These are phyloP conservation scores for Raddia distichophylla DNA, from an alignment of 176 grass and related monocot genomes.

Conservation along the genomic window DNA sequence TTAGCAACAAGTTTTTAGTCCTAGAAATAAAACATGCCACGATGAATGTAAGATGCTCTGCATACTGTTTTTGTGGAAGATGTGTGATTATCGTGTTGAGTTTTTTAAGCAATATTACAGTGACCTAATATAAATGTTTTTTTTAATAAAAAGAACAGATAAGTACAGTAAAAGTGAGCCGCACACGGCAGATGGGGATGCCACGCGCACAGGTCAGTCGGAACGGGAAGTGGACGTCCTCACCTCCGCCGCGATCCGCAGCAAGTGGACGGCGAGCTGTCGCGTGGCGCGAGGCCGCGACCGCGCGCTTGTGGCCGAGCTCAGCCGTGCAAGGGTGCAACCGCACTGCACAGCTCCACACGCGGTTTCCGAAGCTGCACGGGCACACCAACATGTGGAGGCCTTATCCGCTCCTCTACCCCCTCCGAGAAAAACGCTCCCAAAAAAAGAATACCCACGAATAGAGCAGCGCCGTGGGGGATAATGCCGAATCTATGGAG, in stretches of 20 bases:
- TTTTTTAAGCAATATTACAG: too few species aligned
- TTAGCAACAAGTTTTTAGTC: too few species aligned
- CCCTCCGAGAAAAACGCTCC: not conserved
- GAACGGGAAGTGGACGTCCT: not conserved
- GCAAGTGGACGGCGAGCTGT: not conserved
- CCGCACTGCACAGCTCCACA: not conserved
- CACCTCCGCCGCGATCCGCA: not conserved
- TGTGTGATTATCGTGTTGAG: too few species aligned
- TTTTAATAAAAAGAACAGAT: not conserved
- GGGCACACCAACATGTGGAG: conserved; percentile 47
- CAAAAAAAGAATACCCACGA: not conserved
- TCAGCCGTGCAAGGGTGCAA: conserved; percentile 24
- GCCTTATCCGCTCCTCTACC: conserved; percentile 48
- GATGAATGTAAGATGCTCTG: too few species aligned
- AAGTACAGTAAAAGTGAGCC: not conserved
- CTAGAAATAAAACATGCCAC: too few species aligned
- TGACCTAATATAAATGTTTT: too few species aligned
- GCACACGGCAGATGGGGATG: conserved; percentile 8
- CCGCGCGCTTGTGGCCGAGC: conserved; percentile 31
- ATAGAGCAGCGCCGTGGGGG: not conserved
- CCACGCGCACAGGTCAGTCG: conserved; percentile 24
- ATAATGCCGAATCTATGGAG: conserved; percentile 49
- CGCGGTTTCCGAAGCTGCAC: conserved; percentile 9
- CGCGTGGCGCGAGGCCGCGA: not conserved
- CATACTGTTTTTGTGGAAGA: too few species aligned